These are phyloP conservation scores for Serendipita vermifera DNA, from an alignment of 768 basidiomycete genomes.

Conservation along the genomic window DNA sequence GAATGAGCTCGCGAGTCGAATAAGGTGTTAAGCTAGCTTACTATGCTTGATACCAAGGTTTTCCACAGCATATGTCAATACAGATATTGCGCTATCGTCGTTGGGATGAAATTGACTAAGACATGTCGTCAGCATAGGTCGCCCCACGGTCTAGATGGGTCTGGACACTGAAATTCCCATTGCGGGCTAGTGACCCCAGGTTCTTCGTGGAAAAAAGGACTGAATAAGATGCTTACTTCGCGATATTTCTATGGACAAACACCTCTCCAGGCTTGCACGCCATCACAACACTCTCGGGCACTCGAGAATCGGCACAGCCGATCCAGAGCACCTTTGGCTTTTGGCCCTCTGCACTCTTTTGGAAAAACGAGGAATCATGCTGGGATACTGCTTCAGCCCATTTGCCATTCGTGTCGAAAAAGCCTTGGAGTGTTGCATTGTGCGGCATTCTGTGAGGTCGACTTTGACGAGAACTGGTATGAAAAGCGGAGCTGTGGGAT, in stretches of 20 bases:
- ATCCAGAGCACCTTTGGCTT: conserved; percentile 65
- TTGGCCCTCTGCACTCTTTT: conserved; percentile 48
- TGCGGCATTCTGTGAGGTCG: too few relatives aligned
- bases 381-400: conserved; percentile 54
- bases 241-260: conserved; percentile 78
- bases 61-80: conserved; percentile 60
- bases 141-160: background rate
- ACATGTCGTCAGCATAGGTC: background rate
- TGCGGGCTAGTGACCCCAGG: background rate
- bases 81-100: conserved; percentile 59
- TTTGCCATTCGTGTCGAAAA: conserved; percentile 43
- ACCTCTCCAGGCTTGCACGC: conserved; percentile 62
- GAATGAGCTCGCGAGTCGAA: background rate
- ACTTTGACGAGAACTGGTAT: too few relatives aligned
- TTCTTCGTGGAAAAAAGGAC: background rate
- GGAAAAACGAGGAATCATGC: conserved; percentile 53
- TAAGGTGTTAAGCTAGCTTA: conserved; percentile 29
- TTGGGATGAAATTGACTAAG: conserved; percentile 56
- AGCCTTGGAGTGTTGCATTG: conserved; percentile 20
- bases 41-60: conserved; percentile 65
- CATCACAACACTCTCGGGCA: conserved; percentile 65
- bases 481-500: too few relatives aligned
- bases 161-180: too few relatives aligned
- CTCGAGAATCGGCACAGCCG: conserved; percentile 74
- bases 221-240: conserved; percentile 45